These are phyloP conservation scores for Coffea humblotiana DNA, from an alignment of 305 asterid species.

Conservation along the genomic window DNA sequence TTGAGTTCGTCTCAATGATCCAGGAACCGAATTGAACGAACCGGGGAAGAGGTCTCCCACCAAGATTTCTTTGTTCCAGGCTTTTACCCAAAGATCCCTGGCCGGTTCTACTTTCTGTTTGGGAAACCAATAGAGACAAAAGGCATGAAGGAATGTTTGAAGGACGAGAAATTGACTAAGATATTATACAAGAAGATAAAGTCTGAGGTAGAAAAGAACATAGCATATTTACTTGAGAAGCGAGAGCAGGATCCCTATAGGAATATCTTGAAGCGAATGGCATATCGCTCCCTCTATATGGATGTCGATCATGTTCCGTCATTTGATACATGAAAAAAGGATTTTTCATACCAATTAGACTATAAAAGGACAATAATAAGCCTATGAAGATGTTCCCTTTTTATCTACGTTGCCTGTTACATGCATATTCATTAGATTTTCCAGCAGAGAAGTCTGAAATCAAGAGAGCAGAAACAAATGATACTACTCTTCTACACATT, in stretches of 20 bases:
- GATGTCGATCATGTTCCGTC: slow-evolving; percentile 37
- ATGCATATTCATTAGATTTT: no score
- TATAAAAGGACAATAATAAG: no score
- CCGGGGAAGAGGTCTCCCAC: slow-evolving; percentile 30
- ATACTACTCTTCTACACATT: not conserved
- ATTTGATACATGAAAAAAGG: slow-evolving; percentile 44
- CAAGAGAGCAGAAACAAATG: no score
- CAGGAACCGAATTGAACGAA: slow-evolving; percentile 8
- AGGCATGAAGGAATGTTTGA: slow-evolving; percentile 36
- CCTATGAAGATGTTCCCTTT: no score
- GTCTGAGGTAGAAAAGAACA: slow-evolving; percentile 31
- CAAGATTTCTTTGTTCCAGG: slow-evolving; percentile 39
- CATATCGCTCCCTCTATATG: slow-evolving; percentile 26
- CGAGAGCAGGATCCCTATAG: slow-evolving; percentile 53
- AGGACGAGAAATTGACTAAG: slow-evolving; percentile 24
- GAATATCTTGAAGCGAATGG: slow-evolving; percentile 28
- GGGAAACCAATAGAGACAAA: slow-evolving; percentile 50
- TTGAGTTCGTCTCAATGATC: not conserved
- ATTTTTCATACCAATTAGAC: not conserved
- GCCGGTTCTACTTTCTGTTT: slow-evolving; percentile 49
- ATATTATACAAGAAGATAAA: slow-evolving; percentile 42
- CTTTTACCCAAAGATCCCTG: slow-evolving; percentile 43
- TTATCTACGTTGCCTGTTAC: no score
- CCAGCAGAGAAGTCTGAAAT: no score
- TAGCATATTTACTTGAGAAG: slow-evolving; percentile 49